phyloP scores from a whole-genome alignment of 164 flowering plant species.

The Berberis vulgaris region DNA sequence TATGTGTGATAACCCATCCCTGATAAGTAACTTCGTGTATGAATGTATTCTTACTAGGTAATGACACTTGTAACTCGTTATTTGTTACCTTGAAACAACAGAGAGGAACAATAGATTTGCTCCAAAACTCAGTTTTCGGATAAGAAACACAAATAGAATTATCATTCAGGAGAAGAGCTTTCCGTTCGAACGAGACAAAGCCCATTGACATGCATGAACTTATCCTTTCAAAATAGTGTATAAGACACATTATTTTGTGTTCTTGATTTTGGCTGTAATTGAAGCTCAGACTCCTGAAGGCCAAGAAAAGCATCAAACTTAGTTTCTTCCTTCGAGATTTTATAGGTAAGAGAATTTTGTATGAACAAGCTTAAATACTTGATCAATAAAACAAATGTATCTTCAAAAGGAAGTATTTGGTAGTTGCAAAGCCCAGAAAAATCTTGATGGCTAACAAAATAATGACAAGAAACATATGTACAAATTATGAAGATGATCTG shows the following conservation, averaged over 20 bases:
- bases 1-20: slow-evolving; percentile 5
- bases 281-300: slow-evolving; percentile 55
- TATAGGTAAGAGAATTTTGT: too few species aligned
- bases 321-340: too few species aligned
- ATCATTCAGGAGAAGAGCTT: slow-evolving; percentile 54
- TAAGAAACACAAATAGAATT: slow-evolving; percentile 23
- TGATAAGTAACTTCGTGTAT: neutral
- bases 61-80: neutral
- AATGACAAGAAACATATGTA: too few species aligned
- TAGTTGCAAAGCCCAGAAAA: too few species aligned
- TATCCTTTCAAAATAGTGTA: slow-evolving; percentile 83
- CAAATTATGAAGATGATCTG: too few species aligned
- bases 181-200: slow-evolving; percentile 76
- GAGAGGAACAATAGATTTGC: slow-evolving; percentile 45
- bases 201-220: slow-evolving; percentile 47
- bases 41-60: neutral
- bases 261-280: slow-evolving; percentile 41
- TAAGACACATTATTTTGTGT: slow-evolving; percentile 66
- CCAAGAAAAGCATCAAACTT: neutral
- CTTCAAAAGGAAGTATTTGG: too few species aligned
- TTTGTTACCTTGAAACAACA: slow-evolving; percentile 62
- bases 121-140: slow-evolving; percentile 62
- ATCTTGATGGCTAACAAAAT: too few species aligned
- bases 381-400: too few species aligned
- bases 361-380: too few species aligned